A percentile compares a stretch with the other conserved stretches of the same genome.
phyloP scores from a whole-genome alignment of 164 flowering plant species.

The Berberis thunbergii region DNA sequence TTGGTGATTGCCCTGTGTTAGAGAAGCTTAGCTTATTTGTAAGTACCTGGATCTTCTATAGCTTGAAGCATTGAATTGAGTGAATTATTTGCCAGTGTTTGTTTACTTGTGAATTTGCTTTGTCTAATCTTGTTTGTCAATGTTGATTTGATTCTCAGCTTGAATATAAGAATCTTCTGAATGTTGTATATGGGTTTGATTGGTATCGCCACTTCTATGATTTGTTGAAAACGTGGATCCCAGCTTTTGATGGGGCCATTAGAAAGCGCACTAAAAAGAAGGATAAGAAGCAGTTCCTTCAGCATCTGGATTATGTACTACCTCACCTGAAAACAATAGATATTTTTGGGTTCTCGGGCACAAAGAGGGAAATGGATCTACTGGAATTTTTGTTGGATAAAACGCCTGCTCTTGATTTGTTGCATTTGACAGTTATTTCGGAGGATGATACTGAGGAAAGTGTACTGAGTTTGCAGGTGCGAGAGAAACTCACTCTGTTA shows the following conservation, averaged over 20 bases:
- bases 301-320: background rate
- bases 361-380: background rate
- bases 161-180: background rate
- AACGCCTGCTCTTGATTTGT: background rate
- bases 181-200: no score
- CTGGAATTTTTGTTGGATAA: background rate
- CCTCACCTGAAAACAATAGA: background rate
- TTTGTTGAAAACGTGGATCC: no score
- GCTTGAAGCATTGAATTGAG: no score
- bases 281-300: background rate
- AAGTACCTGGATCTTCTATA: background rate
- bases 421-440: background rate
- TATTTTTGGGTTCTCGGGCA: conserved; percentile 1
- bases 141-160: background rate
- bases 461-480: background rate
- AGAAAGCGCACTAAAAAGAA: no score
- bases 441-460: background rate
- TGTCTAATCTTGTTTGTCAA: no score
- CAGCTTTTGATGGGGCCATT: no score
- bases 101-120: no score
- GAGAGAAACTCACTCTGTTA: background rate
- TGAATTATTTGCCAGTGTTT: no score
- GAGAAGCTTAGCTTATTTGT: background rate
- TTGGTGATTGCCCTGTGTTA: background rate
- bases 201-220: no score